Evolutionary conservation across 805 yeast genomes (phyloP), one percentile per base, ranked within the genome.

Genomic region (Myxozyma neglecta): DNA sequence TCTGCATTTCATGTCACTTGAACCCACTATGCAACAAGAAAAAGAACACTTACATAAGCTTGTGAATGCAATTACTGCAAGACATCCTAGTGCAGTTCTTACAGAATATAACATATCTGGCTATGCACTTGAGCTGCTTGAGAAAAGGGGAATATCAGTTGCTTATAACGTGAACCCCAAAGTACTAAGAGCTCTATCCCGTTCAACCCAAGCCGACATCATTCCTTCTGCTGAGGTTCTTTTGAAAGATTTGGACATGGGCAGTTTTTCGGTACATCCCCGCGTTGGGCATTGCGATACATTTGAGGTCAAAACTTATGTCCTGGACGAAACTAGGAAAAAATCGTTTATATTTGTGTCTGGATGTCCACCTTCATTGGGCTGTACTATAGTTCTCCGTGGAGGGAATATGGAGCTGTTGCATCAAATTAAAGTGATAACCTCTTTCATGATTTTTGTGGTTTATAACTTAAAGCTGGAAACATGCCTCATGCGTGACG

Each of bases 1-100:
- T 5, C 49, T 43, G 66, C 89, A 85, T 64, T 87, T 90, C 61
- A 84, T 90, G 73, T 88, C 96, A 70, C 77, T 92, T 59, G 88
- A 90, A 60, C 88, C 96, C 0, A 86, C 93, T 0, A 78, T 90
- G 53, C 88, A 93, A 0, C 98, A 94, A 71, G 97, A 93, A 70
- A 78, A 83, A 52, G 97, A 93, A 68, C 93, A 87, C 70, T 79
- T 94, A 50, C 83, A 86, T 57, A 92, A 90, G 69, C 77, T 93
- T 37, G 94, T 91, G 0, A 87, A 87, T 1, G 80, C 97, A 64
- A 83, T 94, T 18, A 78, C 85, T 2, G 85, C 92, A 0, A 75
- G 94, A 59, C 83, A 81, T 53, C 97, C 99, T 0, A 89, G 84
- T 68, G 78, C 94, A 29, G 80, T 96, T 0, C 81, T 93, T 37